Evolutionary conservation across 306 rosid species (phyloP).

Genomic region (Psophocarpus tetragonolobus): DNA sequence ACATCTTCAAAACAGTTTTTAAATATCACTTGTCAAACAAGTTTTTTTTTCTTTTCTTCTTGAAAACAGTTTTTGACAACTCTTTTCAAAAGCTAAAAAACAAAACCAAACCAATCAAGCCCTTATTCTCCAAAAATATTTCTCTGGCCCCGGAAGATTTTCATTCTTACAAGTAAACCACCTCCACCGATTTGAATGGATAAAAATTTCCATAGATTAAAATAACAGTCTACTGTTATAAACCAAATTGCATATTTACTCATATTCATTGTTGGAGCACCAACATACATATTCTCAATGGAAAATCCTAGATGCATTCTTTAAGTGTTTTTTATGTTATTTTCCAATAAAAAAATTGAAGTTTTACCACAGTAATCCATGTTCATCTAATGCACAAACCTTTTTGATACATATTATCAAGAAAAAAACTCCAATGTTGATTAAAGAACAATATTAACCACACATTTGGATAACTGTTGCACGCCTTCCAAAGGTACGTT

Average conservation of each 20-base stretch:
- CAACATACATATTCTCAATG: neutral
- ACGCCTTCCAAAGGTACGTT: neutral
- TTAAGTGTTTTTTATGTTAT: neutral
- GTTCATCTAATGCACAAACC: neutral
- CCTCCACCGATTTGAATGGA: neutral
- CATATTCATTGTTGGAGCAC: neutral
- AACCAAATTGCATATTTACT: neutral
- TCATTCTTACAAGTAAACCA: neutral
- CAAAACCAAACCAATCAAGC: too few species aligned
- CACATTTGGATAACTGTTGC: neutral
- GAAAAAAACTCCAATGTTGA: neutral
- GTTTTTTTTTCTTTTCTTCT: too few species aligned
- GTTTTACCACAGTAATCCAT: neutral
- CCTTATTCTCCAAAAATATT: too few species aligned
- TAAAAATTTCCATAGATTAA: neutral
- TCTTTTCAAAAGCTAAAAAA: too few species aligned
- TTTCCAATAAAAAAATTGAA: neutral
- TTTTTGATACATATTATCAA: neutral
- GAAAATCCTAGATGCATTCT: neutral
- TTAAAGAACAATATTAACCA: neutral
- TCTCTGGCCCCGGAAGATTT: too few species aligned
- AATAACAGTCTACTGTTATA: neutral
- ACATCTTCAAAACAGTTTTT: too few species aligned
- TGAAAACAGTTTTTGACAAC: too few species aligned
- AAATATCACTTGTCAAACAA: too few species aligned